phyloP scores from a whole-genome alignment of 192 early-diverging fungal genomes.

The Backusella mclennaniae region DNA sequence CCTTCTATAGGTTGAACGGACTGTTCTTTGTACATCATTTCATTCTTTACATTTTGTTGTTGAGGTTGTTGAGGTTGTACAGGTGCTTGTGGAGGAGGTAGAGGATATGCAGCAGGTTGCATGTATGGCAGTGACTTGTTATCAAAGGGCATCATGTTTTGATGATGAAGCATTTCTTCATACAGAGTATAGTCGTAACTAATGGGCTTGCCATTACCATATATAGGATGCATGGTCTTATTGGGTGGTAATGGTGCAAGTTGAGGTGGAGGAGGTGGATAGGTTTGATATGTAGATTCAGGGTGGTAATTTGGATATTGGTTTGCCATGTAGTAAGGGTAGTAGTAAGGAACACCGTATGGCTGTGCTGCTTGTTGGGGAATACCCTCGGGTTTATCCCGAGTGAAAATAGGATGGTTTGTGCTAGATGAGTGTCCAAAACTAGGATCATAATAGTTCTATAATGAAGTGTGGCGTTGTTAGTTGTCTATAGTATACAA shows the following conservation, averaged over 20 bases:
- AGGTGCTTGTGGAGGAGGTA: not conserved
- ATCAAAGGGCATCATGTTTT: not conserved
- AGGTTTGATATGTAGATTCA: not conserved
- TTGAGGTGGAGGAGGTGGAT: not conserved
- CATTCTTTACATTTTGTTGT: not conserved
- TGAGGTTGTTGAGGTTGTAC: slow-evolving; percentile 1
- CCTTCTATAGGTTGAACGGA: not conserved
- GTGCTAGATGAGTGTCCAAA: not conserved
- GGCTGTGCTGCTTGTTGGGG: not conserved
- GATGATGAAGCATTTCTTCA: not conserved
- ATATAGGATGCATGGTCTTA: not conserved
- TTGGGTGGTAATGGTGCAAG: not conserved
- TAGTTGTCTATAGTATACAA: not conserved
- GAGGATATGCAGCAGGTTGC: not conserved
- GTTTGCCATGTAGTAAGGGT: not conserved
- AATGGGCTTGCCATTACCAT: not conserved
- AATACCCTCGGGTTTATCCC: not conserved
- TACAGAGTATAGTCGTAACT: not conserved
- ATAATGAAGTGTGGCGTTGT: not conserved
- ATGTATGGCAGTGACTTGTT: not conserved
- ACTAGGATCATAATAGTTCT: not conserved
- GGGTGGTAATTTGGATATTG: slow-evolving; percentile 1
- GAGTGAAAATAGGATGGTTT: not conserved
- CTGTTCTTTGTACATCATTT: not conserved
- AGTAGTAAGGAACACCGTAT: not conserved